Conservation (phyloP, 495 filamentous ascomycete species). For the Aspergillus avenaceus region DNA sequence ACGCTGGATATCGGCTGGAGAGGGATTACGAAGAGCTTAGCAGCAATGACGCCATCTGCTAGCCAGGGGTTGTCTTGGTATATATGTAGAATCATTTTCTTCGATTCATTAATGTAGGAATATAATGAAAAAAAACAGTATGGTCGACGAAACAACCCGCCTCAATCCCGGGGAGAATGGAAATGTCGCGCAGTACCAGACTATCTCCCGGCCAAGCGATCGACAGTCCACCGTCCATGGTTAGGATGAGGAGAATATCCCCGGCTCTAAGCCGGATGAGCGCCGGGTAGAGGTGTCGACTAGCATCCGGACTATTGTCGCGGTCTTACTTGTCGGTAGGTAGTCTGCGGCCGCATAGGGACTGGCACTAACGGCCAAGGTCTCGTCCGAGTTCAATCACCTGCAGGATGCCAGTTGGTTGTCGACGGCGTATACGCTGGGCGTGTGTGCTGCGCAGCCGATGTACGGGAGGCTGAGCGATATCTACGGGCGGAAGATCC, state of each 20-base stretch:
- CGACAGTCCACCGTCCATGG: neutral
- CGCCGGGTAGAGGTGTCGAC: constrained; percentile 10
- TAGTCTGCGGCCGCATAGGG: no score
- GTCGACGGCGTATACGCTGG: constrained; percentile 60
- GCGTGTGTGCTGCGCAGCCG: constrained; percentile 55
- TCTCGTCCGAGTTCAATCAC: constrained; percentile 64
- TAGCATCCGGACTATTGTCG: constrained; percentile 29
- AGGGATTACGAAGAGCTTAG: no score
- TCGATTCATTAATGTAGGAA: no score
- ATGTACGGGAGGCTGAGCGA: constrained; percentile 46
- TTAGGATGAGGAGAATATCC: constrained; percentile 24
- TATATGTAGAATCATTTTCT: no score
- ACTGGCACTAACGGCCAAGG: constrained; percentile 58
- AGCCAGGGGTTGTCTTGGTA: no score
- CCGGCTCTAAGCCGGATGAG: constrained; percentile 6
- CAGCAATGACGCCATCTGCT: neutral
- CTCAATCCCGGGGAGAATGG: constrained; percentile 1
- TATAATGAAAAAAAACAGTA: no score
- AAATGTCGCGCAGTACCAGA: neutral
- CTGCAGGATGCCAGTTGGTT: constrained; percentile 61
- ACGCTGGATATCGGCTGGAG: no score
- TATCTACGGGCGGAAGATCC: constrained; percentile 42
- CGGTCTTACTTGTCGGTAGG: constrained; percentile 35
- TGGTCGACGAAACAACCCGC: constrained; percentile 7
- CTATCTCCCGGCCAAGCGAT: neutral